Percentiles rank a stretch among this genome's conserved stretches.
Evolutionary conservation across 2,329 filamentous ascomycete species (phyloP).

Genomic region (Fusarium nematophilum): DNA sequence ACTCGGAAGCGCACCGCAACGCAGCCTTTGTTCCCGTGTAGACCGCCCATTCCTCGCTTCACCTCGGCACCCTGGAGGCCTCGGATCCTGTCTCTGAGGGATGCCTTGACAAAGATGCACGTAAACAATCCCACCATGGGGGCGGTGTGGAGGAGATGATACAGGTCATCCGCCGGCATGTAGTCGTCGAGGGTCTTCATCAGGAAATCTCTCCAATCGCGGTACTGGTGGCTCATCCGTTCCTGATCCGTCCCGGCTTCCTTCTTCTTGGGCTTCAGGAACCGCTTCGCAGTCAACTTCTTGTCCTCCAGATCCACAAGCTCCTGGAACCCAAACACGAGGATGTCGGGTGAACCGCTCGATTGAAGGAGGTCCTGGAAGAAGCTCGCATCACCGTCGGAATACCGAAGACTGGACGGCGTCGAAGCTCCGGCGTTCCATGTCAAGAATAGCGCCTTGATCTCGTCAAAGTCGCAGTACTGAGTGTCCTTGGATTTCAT

Average conservation of each 20-base stretch:
- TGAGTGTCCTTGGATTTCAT: constrained; percentile 87
- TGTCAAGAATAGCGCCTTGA: constrained; percentile 84
- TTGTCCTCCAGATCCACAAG: constrained; percentile 98
- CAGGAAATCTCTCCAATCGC: constrained; percentile 94
- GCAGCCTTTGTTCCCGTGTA: constrained; percentile 97
- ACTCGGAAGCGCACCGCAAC: constrained; percentile 91
- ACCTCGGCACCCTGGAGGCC: constrained; percentile 85
- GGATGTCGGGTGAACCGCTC: constrained; percentile 85
- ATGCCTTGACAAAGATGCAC: constrained; percentile 91
- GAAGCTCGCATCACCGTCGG: constrained; percentile 77
- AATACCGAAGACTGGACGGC: constrained; percentile 81
- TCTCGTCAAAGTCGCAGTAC: constrained; percentile 86
- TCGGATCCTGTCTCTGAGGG: constrained; percentile 79
- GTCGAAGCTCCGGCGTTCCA: constrained; percentile 99
- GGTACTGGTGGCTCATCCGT: constrained; percentile 96
- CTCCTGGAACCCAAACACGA: constrained; percentile 98
- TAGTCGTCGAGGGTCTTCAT: constrained; percentile 84
- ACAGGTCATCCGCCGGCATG: constrained; percentile 80
- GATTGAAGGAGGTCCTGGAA: constrained; percentile 82
- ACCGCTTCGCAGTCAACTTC: constrained; percentile 93
- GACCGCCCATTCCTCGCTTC: constrained; percentile 94
- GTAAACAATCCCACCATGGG: constrained; percentile 93
- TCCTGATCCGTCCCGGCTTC: constrained; percentile 83
- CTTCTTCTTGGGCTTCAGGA: constrained; percentile 92
- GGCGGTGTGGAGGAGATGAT: constrained; percentile 87